Evolutionary conservation across 257 asterid genomes (phyloP).

Genomic region (Scutellaria baicalensis): DNA sequence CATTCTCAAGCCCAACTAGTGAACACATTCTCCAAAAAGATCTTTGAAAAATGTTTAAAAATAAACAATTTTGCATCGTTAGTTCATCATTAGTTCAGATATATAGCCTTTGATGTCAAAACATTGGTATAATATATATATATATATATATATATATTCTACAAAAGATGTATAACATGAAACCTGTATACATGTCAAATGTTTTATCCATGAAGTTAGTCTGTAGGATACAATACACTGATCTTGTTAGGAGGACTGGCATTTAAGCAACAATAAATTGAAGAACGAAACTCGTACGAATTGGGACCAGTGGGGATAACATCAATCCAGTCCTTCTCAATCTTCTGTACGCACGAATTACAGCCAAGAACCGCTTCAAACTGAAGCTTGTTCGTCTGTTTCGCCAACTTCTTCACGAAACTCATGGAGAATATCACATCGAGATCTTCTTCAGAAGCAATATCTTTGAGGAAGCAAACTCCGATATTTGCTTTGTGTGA

Average conservation of each 20-base stretch:
- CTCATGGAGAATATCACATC: slow-evolving; percentile 53
- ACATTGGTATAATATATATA: too few species aligned
- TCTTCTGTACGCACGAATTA: slow-evolving; percentile 44
- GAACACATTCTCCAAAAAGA: too few species aligned
- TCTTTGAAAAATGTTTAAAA: too few species aligned
- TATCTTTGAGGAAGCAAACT: slow-evolving; percentile 30
- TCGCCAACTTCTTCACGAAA: slow-evolving; percentile 51
- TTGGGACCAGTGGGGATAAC: slow-evolving; percentile 53
- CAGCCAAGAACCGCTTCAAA: slow-evolving; percentile 42
- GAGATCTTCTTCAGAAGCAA: slow-evolving; percentile 27
- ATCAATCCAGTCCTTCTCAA: slow-evolving; percentile 66
- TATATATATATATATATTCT: too few species aligned
- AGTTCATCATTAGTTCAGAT: too few species aligned
- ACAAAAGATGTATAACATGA: neutral
- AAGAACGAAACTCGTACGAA: slow-evolving; percentile 64
- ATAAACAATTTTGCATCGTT: too few species aligned
- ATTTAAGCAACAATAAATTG: slow-evolving; percentile 58
- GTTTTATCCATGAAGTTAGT: neutral
- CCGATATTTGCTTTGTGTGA: slow-evolving; percentile 57
- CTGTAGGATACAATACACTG: slow-evolving; percentile 41
- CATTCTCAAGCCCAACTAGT: too few species aligned
- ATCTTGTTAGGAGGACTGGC: slow-evolving; percentile 40
- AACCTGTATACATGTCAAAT: neutral
- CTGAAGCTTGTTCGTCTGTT: slow-evolving; percentile 42
- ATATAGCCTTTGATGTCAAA: too few species aligned